These are phyloP conservation scores for Aspergillus oerlinghausenensis DNA, from an alignment of 2,329 filamentous ascomycete species.

Conservation along the genomic window DNA sequence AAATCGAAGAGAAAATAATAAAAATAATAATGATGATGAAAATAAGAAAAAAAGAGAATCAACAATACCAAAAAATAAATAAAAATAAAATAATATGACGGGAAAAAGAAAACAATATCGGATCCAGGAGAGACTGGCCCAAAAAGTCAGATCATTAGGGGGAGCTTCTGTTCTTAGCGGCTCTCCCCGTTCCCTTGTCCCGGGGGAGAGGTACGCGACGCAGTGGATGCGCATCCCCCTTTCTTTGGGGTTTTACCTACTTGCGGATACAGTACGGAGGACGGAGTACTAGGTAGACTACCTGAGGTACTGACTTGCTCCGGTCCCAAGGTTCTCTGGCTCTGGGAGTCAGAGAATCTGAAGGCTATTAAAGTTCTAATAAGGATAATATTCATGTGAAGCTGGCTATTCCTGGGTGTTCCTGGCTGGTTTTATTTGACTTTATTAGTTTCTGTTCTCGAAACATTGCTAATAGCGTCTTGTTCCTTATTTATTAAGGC, in stretches of 20 bases:
- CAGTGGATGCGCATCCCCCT: conserved; percentile 22
- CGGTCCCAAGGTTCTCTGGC: conserved; percentile 4
- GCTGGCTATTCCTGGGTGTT: not conserved
- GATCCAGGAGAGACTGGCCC: not conserved
- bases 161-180: conserved; percentile 21
- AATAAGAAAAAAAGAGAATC: conserved; percentile 1
- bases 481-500: not conserved
- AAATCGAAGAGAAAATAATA: conserved; percentile 2
- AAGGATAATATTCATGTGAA: not conserved
- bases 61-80: not conserved
- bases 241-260: conserved; percentile 16
- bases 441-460: conserved; percentile 4
- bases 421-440: not conserved
- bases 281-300: too few relatives aligned
- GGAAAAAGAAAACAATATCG: conserved; percentile 4
- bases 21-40: conserved; percentile 6
- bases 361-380: not conserved
- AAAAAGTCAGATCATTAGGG: not conserved
- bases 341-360: not conserved
- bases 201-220: conserved; percentile 29
- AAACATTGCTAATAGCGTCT: not conserved
- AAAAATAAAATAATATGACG: conserved; percentile 4
- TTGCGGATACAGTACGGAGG: not conserved
- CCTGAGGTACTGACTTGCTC: not conserved
- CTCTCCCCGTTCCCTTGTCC: conserved; percentile 29